Evolutionary conservation across 148 eudicot species (phyloP).

Genomic region (Rheum nobile): DNA sequence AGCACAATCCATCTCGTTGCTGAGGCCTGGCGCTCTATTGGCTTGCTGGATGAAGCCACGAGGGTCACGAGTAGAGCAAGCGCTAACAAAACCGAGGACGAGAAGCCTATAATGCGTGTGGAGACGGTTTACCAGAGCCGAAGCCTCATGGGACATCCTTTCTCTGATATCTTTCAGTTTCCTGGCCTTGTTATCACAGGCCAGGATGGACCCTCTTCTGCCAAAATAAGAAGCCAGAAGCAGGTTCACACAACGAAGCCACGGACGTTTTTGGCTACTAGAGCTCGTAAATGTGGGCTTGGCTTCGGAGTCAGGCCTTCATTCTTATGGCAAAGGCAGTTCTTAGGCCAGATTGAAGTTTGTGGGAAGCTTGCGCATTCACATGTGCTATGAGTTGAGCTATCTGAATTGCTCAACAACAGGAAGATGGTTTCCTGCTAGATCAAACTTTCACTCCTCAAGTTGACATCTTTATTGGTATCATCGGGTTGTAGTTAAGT

Average conservation of each 20-base stretch:
- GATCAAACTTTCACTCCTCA: neutral
- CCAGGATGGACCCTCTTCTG: constrained; percentile 17
- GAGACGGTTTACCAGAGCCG: constrained; percentile 15
- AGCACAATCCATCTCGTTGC: constrained; percentile 57
- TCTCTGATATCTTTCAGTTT: constrained; percentile 8
- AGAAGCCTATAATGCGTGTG: constrained; percentile 10
- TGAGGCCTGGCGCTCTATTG: constrained; percentile 76
- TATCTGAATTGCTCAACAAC: neutral
- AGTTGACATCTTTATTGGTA: neutral
- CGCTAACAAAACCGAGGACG: neutral
- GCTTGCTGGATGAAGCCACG: constrained; percentile 48
- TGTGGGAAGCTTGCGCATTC: constrained; percentile 22
- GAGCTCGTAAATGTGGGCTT: constrained; percentile 23
- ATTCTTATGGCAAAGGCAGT: constrained; percentile 16
- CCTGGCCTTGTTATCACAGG: constrained; percentile 12
- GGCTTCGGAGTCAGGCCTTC: constrained; percentile 16
- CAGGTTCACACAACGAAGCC: constrained; percentile 9
- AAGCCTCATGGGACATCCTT: neutral
- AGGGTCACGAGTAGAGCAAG: constrained; percentile 20
- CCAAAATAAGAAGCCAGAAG: constrained; percentile 24
- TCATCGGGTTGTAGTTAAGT: neutral
- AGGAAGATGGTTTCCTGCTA: neutral
- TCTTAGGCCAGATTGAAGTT: constrained; percentile 11
- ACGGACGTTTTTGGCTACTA: neutral
- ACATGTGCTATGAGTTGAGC: neutral